phyloP scores from a whole-genome alignment of 2,329 filamentous ascomycete species.

The Calonectria crousiana region DNA sequence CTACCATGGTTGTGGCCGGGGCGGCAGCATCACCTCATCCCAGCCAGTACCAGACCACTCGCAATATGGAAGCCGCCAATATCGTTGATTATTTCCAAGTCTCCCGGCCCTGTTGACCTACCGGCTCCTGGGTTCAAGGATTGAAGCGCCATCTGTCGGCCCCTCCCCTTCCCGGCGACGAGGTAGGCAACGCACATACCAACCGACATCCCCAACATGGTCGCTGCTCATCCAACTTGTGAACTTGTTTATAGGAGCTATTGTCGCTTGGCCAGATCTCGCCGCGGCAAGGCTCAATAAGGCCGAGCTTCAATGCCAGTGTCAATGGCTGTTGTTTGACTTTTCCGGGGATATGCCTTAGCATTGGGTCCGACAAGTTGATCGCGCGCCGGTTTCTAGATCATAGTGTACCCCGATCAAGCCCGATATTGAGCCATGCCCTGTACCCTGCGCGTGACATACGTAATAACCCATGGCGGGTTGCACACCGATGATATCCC shows the following conservation, averaged over 20 bases:
- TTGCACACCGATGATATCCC: conserved; percentile 32
- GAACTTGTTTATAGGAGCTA: not conserved
- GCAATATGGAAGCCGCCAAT: conserved; percentile 22
- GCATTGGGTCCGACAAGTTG: conserved; percentile 12
- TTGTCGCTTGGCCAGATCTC: not conserved
- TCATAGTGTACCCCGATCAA: conserved; percentile 34
- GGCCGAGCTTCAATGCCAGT: conserved; percentile 24
- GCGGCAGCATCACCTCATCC: conserved; percentile 39
- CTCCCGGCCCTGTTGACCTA: conserved; percentile 26
- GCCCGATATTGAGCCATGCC: conserved; percentile 16
- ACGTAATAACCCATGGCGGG: conserved; percentile 38
- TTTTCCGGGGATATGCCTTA: conserved; percentile 8
- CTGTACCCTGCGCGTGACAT: conserved; percentile 36
- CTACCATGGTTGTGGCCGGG: conserved; percentile 22
- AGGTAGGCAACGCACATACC: conserved; percentile 2
- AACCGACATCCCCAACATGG: not conserved
- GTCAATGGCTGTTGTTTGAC: not conserved
- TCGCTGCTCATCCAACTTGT: not conserved
- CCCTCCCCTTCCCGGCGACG: conserved; percentile 1
- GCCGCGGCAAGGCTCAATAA: conserved; percentile 39
- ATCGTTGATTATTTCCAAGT: conserved; percentile 23
- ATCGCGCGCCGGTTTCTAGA: conserved; percentile 24
- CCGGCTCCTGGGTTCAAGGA: conserved; percentile 4
- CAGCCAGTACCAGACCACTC: conserved; percentile 26
- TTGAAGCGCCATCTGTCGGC: conserved; percentile 3